Evolutionary conservation across 768 basidiomycete species (phyloP), one percentile per base, ranked within the genome.

Genomic region (Leccinum barrowsii): DNA sequence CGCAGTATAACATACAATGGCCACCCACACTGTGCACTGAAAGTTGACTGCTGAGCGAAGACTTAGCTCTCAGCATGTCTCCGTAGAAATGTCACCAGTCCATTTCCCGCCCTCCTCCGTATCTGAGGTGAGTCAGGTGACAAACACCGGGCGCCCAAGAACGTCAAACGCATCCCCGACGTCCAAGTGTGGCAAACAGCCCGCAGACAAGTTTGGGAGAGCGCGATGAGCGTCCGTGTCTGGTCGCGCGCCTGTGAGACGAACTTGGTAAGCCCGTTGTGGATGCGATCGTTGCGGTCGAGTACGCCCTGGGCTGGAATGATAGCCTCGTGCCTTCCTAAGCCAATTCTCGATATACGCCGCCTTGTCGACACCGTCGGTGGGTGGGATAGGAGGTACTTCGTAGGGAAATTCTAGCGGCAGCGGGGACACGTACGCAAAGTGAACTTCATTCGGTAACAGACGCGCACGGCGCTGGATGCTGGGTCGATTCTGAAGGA

Each of bases 371-470:
- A 78, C 72, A 6, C 69, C 70, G 2, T 72, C 74, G 17, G 80
- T 76, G n/a, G 81, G 71, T 42, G 80, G 77, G 32, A 77, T 77
- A 13, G 80, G 82, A 0, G 82, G 76, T 21, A 96, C 85, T 30
- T 85, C 77, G 71, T 89, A 93, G 0, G 95, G 96, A 73, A 97
- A 98, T 2, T 86, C 75, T 0, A 89, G 59, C 8, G 93, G 92
- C 61, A 92, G 81, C 0, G 96, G 95, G 3, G 90, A 80, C 55
- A 92, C 86, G 68, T 86, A 85, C n/a, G 88, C 82, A 73, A 85
- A 94, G 70, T 94, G 92, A 4, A 81, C 81, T 42, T 79, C 70
- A 0, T 77, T 68, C 0, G 80, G 72, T 17, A 89, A 74, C 2
- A 90, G 75, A 58, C 87, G 82, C 37, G 87, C 80, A 55, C 90